Conservation (phyloP, 169 alveolate genomes). For the Cytauxzoon felis region DNA sequence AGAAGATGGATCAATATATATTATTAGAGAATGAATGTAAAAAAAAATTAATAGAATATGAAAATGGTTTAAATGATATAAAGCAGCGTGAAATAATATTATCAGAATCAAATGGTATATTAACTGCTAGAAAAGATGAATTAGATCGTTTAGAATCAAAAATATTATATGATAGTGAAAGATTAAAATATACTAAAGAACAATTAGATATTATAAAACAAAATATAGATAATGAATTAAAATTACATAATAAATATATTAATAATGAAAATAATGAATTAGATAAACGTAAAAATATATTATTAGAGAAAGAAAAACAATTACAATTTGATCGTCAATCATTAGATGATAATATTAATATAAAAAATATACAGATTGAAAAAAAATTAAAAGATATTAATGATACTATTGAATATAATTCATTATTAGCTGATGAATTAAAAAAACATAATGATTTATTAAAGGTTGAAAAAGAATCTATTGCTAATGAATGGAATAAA, state of each 20-base stretch:
- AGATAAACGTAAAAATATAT: conserved; percentile 26
- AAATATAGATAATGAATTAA: conserved; percentile 28
- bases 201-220: conserved; percentile 38
- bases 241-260: conserved; percentile 27
- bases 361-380: conserved; percentile 30
- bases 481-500: conserved; percentile 28
- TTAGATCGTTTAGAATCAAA: conserved; percentile 42
- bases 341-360: conserved; percentile 25
- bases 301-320: conserved; percentile 35
- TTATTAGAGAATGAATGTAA: conserved; percentile 47
- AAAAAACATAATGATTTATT: conserved; percentile 33
- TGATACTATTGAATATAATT: conserved; percentile 35
- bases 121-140: conserved; percentile 46
- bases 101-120: conserved; percentile 35
- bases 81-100: conserved; percentile 38
- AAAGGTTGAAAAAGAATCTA: conserved; percentile 29
- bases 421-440: conserved; percentile 42
- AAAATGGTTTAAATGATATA: conserved; percentile 25
- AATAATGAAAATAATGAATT: conserved; percentile 30
- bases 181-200: conserved; percentile 23
- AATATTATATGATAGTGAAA: conserved; percentile 36
- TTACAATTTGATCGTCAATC: conserved; percentile 22
- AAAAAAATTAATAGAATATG: conserved; percentile 44
- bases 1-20: conserved; percentile 40
- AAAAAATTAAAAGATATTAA: conserved; percentile 30